Conservation (phyloP, 306 rosid genomes). For the Sicyos baderoa region DNA sequence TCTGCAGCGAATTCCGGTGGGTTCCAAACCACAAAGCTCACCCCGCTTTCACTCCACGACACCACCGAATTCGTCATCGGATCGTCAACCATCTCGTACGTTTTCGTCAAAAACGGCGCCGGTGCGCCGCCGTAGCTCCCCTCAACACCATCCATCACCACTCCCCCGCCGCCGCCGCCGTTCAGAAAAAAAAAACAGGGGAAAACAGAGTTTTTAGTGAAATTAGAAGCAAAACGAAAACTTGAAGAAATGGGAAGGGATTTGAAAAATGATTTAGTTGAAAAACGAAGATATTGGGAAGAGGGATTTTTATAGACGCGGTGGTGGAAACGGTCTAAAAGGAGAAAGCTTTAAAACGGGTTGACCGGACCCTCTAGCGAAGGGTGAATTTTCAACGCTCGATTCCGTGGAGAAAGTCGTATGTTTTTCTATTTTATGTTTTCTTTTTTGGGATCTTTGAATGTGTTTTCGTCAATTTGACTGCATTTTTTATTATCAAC, state of each 20-base stretch:
- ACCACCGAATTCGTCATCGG: constrained; percentile 16
- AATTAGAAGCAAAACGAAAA: background rate
- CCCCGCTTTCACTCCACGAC: constrained; percentile 21
- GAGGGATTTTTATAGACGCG: constrained; percentile 8
- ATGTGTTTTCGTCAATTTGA: constrained; percentile 8
- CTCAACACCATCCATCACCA: constrained; percentile 3
- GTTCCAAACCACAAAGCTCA: constrained; percentile 25
- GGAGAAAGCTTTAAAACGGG: background rate
- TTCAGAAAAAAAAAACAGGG: too few species aligned
- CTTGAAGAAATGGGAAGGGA: background rate
- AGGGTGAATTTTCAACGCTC: constrained; percentile 6
- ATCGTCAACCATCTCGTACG: constrained; percentile 28
- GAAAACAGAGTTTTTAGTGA: background rate
- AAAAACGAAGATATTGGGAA: too few species aligned
- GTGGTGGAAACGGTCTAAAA: background rate
- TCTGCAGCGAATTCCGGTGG: constrained; percentile 23
- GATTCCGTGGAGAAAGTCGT: constrained; percentile 6
- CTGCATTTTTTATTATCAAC: too few species aligned
- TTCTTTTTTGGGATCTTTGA: background rate
- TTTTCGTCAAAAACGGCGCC: constrained; percentile 26
- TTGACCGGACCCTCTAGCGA: background rate
- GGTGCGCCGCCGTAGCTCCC: constrained; percentile 17
- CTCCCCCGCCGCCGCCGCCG: background rate
- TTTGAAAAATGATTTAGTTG: background rate
- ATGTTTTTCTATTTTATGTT: constrained; percentile 5